Evolutionary conservation across 164 flowering plant species (phyloP).

Genomic region (Hamamelis virginiana): DNA sequence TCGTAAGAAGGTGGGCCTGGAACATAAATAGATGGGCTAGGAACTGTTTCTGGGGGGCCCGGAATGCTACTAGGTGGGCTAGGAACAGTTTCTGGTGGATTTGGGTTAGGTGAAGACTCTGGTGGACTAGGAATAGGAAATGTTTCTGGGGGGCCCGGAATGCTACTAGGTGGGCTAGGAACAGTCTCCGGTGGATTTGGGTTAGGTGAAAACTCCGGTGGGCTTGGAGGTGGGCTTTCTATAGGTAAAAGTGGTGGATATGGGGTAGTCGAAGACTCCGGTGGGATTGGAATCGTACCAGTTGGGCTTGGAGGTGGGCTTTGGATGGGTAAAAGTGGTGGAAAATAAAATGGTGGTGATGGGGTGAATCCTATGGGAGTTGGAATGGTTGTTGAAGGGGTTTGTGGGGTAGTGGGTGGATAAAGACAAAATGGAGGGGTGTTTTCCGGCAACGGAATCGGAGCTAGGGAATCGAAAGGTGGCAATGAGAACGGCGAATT

Average conservation of each 20-base stretch:
- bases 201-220: constrained; percentile 18
- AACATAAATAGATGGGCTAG: constrained; percentile 35
- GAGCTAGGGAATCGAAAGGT: constrained; percentile 56
- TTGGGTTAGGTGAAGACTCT: too few species aligned
- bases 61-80: constrained; percentile 36
- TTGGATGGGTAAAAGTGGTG: constrained; percentile 37
- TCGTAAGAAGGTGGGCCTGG: too few species aligned
- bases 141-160: constrained; percentile 16
- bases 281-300: constrained; percentile 23
- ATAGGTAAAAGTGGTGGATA: constrained; percentile 23
- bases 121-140: constrained; percentile 30
- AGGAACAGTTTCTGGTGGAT: constrained; percentile 35
- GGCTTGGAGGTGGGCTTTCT: constrained; percentile 9
- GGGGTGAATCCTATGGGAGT: constrained; percentile 21
- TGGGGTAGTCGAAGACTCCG: constrained; percentile 15
- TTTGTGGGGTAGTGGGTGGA: constrained; percentile 49
- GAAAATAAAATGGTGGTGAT: constrained; percentile 26
- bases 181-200: constrained; percentile 22
- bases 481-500: constrained; percentile 59
- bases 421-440: constrained; percentile 55
- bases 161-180: constrained; percentile 26
- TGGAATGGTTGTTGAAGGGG: constrained; percentile 42
- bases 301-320: constrained; percentile 51
- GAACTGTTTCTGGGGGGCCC: constrained; percentile 3
- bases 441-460: constrained; percentile 44